Evolutionary conservation across 2,329 filamentous ascomycete genomes (phyloP), one percentile per base, ranked within the genome.

Genomic region (Torrubiellomyces zombiae): DNA sequence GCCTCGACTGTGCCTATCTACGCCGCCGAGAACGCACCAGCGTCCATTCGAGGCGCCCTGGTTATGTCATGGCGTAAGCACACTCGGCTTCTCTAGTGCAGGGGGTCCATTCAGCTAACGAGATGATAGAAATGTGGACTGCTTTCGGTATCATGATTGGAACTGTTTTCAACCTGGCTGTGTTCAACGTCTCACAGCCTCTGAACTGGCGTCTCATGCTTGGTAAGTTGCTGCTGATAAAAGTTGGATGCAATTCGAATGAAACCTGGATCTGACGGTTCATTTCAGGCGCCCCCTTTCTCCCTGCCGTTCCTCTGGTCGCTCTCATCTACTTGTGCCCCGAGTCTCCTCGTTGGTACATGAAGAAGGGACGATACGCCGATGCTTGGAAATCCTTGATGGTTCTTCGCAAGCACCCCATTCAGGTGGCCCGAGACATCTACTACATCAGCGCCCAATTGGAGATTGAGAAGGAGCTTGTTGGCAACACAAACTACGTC

Each of bases 61-160:
- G 78, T 85, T 32, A 86, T 86, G 78, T 75, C 72, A 32, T 86
- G 79, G 78, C 62, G 25, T 43, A 24, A 16, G 35, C 30, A 4
- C 18, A 21, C 4, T n/a, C 9, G 18, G 3, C 7, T 8, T 5
- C 8, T 6, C n/a, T 4, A 4, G 5, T 15, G 6, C n/a, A 3
- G 6, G 3, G 10, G 5, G 8, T 13, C 10, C 3, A 21, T n/a
- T 25, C 16, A 12, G 17, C 21, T 28, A 24, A 32, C 15, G 5
- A 17, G 9, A 3, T 10, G 4, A 13, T 21, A 81, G 50, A 67
- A 33, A 63, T 77, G 50, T 76, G 70, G 67, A 70, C 63, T 3
- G 62, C 63, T 1, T 66, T 73, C 30, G 54, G 56, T 23, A 60
- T 60, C 33, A 42, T 54, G 23, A 36, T 55, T 11, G 75, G 48